These are phyloP conservation scores for Cercospora beticola DNA, from an alignment of 2,329 filamentous ascomycete species.

Conservation along the genomic window DNA sequence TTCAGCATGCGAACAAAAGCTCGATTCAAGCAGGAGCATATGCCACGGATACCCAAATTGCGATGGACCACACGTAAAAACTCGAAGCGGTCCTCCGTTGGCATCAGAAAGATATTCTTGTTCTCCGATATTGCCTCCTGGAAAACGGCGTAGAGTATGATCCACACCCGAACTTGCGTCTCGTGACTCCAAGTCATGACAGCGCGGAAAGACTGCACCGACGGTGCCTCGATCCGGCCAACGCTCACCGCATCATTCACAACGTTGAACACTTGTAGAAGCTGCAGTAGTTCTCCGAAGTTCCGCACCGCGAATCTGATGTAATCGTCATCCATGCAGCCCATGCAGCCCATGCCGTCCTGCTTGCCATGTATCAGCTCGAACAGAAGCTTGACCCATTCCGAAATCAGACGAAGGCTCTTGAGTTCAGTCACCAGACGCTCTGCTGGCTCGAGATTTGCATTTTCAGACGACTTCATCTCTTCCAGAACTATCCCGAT, in stretches of 20 bases:
- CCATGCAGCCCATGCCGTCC: conserved; percentile 78
- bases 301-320: conserved; percentile 70
- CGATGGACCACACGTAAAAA: conserved; percentile 81
- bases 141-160: conserved; percentile 76
- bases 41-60: conserved; percentile 77
- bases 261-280: conserved; percentile 76
- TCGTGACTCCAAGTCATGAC: conserved; percentile 63
- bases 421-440: conserved; percentile 71
- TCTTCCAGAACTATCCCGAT: conserved; percentile 80
- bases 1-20: conserved; percentile 88
- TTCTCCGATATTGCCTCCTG: conserved; percentile 72
- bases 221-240: conserved; percentile 65
- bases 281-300: conserved; percentile 67
- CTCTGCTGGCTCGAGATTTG: conserved; percentile 58
- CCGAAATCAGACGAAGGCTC: conserved; percentile 76
- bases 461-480: conserved; percentile 59
- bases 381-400: conserved; percentile 70
- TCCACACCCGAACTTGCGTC: conserved; percentile 85
- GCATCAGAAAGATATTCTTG: conserved; percentile 60
- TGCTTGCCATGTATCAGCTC: conserved; percentile 65
- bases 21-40: conserved; percentile 82
- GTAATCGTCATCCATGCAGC: conserved; percentile 80
- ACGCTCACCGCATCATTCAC: conserved; percentile 84
- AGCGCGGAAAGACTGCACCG: conserved; percentile 30
- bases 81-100: conserved; percentile 72